A percentile compares a stretch with the other conserved stretches of the same genome.
Evolutionary conservation across 164 flowering plant species (phyloP).

Genomic region (Kalanchoe fedtschenkoi): DNA sequence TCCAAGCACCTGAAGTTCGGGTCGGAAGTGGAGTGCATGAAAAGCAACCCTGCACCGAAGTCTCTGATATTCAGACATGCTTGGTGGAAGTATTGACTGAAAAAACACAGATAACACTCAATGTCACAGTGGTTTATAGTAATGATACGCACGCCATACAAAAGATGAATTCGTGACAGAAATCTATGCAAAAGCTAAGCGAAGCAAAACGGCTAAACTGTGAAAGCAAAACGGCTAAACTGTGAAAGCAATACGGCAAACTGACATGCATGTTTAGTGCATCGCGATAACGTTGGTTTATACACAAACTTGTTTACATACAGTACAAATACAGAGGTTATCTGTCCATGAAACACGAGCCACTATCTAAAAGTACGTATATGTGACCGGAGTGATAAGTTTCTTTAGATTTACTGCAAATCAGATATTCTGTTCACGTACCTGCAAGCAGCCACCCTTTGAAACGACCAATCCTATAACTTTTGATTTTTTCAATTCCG

Average conservation of each 20-base stretch:
- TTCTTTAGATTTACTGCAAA: not conserved
- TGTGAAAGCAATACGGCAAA: not conserved
- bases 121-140: no score
- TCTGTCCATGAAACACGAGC: not conserved
- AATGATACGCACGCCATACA: no score
- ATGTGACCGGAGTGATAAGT: no score
- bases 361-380: not conserved
- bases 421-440: slow-evolving; percentile 13
- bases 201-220: no score
- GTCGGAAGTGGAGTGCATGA: slow-evolving; percentile 85
- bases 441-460: slow-evolving; percentile 91
- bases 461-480: slow-evolving; percentile 61
- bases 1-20: slow-evolving; percentile 67
- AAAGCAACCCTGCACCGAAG: slow-evolving; percentile 96
- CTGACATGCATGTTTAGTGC: not conserved
- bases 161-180: no score
- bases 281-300: not conserved
- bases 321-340: not conserved
- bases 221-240: no score
- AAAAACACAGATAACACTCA: no score
- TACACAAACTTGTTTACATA: not conserved
- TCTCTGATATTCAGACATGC: slow-evolving; percentile 73
- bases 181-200: no score
- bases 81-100: slow-evolving; percentile 80
- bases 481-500: slow-evolving; percentile 47